phyloP scores from a whole-genome alignment of 2,329 filamentous ascomycete genomes.

The Ustulina deusta region DNA sequence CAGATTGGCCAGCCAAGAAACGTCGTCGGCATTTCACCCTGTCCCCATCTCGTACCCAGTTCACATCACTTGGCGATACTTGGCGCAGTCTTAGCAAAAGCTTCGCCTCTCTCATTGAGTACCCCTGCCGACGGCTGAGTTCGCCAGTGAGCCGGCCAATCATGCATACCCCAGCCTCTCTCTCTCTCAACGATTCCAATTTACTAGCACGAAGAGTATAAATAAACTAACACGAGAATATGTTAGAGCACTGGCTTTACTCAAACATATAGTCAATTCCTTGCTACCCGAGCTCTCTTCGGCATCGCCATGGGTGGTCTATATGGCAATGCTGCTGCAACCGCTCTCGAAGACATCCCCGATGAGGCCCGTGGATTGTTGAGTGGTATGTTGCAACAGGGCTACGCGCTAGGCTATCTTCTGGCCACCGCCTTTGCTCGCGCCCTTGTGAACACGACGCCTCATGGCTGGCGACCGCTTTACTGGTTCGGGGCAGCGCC shows the following conservation, averaged over 20 bases:
- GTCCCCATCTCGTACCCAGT: slow-evolving; percentile 13
- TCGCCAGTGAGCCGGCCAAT: background rate
- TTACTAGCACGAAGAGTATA: background rate
- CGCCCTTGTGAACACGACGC: slow-evolving; percentile 79
- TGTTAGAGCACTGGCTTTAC: slow-evolving; percentile 73
- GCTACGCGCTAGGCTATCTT: slow-evolving; percentile 76
- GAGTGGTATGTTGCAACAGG: slow-evolving; percentile 81
- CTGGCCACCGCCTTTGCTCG: slow-evolving; percentile 69
- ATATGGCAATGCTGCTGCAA: slow-evolving; percentile 82
- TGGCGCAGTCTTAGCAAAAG: slow-evolving; percentile 46
- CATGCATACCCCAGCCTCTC: background rate
- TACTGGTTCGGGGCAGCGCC: slow-evolving; percentile 91
- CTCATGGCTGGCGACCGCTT: slow-evolving; percentile 84
- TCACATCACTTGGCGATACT: slow-evolving; percentile 45
- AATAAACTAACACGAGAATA: slow-evolving; percentile 19
- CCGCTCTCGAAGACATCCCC: slow-evolving; percentile 80
- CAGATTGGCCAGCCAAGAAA: slow-evolving; percentile 27
- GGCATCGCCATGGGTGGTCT: slow-evolving; percentile 86
- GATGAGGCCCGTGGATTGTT: slow-evolving; percentile 76
- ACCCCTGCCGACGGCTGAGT: slow-evolving; percentile 18
- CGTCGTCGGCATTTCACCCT: slow-evolving; percentile 34
- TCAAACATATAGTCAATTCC: slow-evolving; percentile 75
- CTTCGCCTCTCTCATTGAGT: slow-evolving; percentile 39
- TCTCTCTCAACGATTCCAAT: background rate
- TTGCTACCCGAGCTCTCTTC: slow-evolving; percentile 80